Base-by-base conservation (phyloP, 352 stramenopile species). In the Chrysophaeum taylorii region DNA sequence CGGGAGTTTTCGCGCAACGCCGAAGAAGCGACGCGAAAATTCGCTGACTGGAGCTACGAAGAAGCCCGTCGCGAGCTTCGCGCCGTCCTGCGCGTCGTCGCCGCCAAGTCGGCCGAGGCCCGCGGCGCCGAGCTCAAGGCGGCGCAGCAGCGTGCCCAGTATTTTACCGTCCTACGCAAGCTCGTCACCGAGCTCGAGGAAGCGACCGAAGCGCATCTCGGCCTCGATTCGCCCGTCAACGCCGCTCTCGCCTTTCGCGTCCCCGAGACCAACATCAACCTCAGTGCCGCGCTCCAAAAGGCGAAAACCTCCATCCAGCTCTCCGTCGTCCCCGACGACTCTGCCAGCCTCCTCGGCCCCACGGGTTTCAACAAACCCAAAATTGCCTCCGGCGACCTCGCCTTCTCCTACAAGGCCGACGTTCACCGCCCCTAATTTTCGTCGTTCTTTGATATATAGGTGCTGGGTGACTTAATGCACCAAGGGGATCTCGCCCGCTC, bases 191-290 rank as follows among this genome's bases (percentile, higher is more conserved):
- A 66, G 36, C 21, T 66, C 31, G 31, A 42, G 2, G 35, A 2
- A 18, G 57, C 57, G 14, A 37, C 27, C 2, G 57, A 31, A 9
- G 27, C 23, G 57, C 31, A 36, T 2, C 14, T 33, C 5, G 57
- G 57, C 33, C 9, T 23, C 2, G 57, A 66, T 36, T 31, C 57
- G 9, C 12, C 9, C 33, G 23, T 9, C 31, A 9, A 42, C 33
- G 57, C 57, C 16, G 57, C 33, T 18, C 16, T 66, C 57, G 57
- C 57, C 31, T 27, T 15, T 5, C 57, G 57, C 31, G 57, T 66
- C 5, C 57, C 57, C 18, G 27, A 42, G 33, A 66, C 57, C 12
- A 66, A 66, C 57, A 43, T 66, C 4, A 66, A 66, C 57, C 57
- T 66, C 14, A 33, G 12, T 23, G 57, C 33, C 33, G 31, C 33